Base-by-base conservation (phyloP, 2,329 filamentous ascomycete genomes). In the Dryadomyces sulphureus region DNA sequence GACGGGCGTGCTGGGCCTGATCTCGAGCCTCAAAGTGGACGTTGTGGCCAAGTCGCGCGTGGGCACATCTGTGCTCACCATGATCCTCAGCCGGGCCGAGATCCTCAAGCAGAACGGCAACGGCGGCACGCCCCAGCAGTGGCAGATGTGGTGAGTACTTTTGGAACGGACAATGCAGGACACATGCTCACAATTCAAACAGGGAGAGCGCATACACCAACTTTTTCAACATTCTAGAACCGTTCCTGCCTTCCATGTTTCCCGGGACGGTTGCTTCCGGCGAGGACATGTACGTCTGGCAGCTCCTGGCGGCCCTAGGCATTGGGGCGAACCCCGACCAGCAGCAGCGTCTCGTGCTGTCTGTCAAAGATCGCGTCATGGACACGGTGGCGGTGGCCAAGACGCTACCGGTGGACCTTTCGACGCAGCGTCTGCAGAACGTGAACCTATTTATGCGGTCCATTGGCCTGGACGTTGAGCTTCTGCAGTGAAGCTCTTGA, bases 371-470 rank as follows among this genome's bases (percentile, higher is more conserved):
- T 57, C 82, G 90, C 45, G 92, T 98, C 49, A 93, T 96, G 77
- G 89, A 94, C 60, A 96, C 92, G 0, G 87, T 98, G 11, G 70
- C 75, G 25, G 77, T 94, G 45, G 83, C 86, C 56, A 95, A 94
- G 72, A 90, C 86, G 1, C 70, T 98, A 30, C 90, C 92, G 17
- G 73, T 81, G 16, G 84, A 92, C 48, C 86, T 96, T 79, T 81
- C 84, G 12, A 79, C 79, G 49, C 80, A 86, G 59, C 81, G 90
- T 49, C 70, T 94, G 48, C 81, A 83, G 48, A 94, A 94, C 59
- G 92, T 98, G 54, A 98, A 98, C 61, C 68, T 98, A 47, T 98
- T 98, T 63, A 95, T 98, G 89, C 83, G 88, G 58, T 92, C 90
- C 47, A 95, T 98, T 63, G 92, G 92, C n/a, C 73, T 98, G 60